phyloP scores from a whole-genome alignment of 176 grass and related monocot genomes.

The Hordeum marinum region DNA sequence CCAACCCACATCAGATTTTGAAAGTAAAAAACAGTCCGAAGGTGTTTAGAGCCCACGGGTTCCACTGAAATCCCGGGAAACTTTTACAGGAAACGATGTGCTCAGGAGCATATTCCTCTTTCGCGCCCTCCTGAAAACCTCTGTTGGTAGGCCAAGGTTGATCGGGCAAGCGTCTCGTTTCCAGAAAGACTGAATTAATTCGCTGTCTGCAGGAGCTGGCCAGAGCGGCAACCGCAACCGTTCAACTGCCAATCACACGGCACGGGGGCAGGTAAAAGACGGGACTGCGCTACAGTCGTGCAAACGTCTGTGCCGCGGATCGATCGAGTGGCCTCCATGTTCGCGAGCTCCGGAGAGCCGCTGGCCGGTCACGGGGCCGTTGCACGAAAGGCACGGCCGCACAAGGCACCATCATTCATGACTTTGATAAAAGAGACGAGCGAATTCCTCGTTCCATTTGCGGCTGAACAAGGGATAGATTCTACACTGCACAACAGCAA shows the following conservation, averaged over 20 bases:
- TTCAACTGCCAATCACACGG: not conserved
- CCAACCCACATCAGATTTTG: not conserved
- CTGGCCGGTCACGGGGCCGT: slow-evolving; percentile 12
- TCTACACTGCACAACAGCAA: not conserved
- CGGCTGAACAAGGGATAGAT: not conserved
- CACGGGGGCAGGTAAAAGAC: not conserved
- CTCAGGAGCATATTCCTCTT: no score
- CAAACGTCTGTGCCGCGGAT: not conserved
- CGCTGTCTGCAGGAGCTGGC: not conserved
- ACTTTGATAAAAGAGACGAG: not conserved
- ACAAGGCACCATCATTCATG: not conserved
- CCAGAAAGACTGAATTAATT: not conserved
- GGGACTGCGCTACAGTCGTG: not conserved
- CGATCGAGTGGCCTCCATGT: no score
- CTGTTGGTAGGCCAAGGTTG: not conserved
- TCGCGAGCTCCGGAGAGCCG: not conserved
- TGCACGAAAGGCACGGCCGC: not conserved
- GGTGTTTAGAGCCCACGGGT: no score
- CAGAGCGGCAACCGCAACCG: not conserved
- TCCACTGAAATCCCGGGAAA: no score
- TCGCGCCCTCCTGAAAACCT: not conserved
- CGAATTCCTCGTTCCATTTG: not conserved
- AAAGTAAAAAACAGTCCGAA: no score
- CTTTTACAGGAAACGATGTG: no score
- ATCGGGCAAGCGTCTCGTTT: not conserved